phyloP scores from a whole-genome alignment of 1,139 yeast genomes.

The Magnusiomyces tetraspermus region DNA sequence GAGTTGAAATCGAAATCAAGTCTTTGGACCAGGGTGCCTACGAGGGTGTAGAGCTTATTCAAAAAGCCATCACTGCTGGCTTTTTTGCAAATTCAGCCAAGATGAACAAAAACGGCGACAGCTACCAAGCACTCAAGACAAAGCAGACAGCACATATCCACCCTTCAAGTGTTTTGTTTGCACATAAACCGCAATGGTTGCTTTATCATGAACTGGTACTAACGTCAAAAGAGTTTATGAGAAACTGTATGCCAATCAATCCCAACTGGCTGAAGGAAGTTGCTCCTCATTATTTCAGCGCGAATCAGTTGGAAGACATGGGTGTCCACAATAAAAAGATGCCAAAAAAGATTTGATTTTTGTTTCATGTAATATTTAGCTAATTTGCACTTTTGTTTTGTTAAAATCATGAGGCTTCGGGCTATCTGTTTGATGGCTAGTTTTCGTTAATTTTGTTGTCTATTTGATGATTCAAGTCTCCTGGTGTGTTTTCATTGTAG shows the following conservation, averaged over 20 bases:
- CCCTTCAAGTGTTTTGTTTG: constrained; percentile 64
- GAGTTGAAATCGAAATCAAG: constrained; percentile 42
- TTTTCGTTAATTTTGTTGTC: background rate
- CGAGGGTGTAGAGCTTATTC: constrained; percentile 35
- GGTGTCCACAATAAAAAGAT: constrained; percentile 15
- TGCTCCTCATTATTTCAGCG: constrained; percentile 50
- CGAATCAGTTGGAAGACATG: constrained; percentile 21
- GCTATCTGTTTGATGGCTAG: background rate
- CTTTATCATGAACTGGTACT: constrained; percentile 78
- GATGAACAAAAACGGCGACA: constrained; percentile 61
- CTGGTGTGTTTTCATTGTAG: too few species aligned
- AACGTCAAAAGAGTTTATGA: constrained; percentile 82
- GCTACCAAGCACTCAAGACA: constrained; percentile 51
- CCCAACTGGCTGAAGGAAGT: constrained; percentile 56
- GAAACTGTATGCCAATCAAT: constrained; percentile 69
- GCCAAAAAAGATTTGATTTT: constrained; percentile 10
- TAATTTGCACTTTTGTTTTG: too few species aligned
- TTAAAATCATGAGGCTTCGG: background rate
- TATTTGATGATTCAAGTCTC: background rate
- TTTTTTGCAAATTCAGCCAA: constrained; percentile 74
- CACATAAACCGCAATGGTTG: constrained; percentile 54
- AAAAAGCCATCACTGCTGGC: constrained; percentile 66
- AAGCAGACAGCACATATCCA: constrained; percentile 67
- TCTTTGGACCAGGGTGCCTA: constrained; percentile 20
- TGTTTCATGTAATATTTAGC: too few species aligned